Percentiles rank a stretch among this genome's conserved stretches.
phyloP scores from a whole-genome alignment of 148 eudicot genomes.

The Silene uniflora region DNA sequence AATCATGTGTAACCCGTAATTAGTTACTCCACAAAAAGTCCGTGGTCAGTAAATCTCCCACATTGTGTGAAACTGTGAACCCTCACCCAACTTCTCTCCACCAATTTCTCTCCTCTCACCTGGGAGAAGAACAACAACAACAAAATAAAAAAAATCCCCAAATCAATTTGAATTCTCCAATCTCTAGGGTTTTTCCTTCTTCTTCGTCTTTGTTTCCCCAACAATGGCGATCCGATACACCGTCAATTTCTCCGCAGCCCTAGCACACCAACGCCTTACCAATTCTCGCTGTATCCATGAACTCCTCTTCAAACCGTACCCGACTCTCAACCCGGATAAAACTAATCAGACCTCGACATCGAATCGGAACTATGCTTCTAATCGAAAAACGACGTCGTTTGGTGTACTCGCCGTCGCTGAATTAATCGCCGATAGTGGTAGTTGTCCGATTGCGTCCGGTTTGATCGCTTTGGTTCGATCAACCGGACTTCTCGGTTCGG shows the following conservation, averaged over 20 bases:
- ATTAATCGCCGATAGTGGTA: slow-evolving; percentile 26
- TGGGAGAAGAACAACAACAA: too few species aligned
- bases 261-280: slow-evolving; percentile 45
- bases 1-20: too few species aligned
- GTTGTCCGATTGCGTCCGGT: slow-evolving; percentile 38
- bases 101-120: not conserved
- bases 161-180: not conserved
- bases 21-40: not conserved
- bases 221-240: slow-evolving; percentile 78
- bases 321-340: not conserved
- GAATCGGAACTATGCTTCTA: slow-evolving; percentile 13
- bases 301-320: slow-evolving; percentile 29
- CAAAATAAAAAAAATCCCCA: too few species aligned
- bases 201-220: not conserved
- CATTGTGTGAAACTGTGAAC: not conserved
- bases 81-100: not conserved
- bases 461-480: slow-evolving; percentile 45
- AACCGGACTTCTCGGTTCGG: slow-evolving; percentile 15
- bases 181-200: not conserved
- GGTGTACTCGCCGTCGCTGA: slow-evolving; percentile 42
- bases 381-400: slow-evolving; percentile 24
- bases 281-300: slow-evolving; percentile 48
- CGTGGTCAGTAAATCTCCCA: not conserved
- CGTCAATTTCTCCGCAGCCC: slow-evolving; percentile 52
- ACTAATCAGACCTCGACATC: not conserved